A percentile compares a stretch with the other conserved stretches of the same genome.
phyloP scores from a whole-genome alignment of 139 green algal species.

The Micractinium sp. region DNA sequence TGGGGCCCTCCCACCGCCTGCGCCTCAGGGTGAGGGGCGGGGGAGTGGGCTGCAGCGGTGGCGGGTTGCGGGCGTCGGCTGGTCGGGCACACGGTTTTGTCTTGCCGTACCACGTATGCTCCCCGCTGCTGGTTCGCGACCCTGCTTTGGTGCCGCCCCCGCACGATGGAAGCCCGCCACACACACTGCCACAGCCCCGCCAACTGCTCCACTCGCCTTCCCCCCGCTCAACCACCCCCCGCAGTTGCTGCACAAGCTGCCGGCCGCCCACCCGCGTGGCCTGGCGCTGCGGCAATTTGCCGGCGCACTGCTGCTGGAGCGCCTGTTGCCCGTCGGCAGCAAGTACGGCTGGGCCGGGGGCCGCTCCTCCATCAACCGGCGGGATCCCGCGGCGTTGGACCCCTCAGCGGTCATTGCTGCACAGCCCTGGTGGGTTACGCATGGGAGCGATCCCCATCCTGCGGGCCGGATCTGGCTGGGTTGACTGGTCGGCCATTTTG shows the following conservation, averaged over 20 bases:
- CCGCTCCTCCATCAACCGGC: not conserved
- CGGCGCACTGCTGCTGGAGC: conserved; percentile 17
- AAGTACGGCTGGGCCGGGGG: not conserved
- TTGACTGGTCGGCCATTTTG: no score
- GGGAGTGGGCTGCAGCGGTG: not conserved
- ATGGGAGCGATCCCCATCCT: no score
- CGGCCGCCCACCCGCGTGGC: not conserved
- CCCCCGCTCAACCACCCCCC: not conserved
- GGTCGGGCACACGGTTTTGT: no score
- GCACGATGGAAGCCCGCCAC: not conserved
- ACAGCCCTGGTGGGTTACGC: conserved; percentile 23
- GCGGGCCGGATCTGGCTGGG: no score
- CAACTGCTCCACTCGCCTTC: no score
- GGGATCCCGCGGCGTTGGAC: not conserved
- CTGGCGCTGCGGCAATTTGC: conserved; percentile 30
- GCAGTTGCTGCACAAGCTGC: conserved; percentile 30
- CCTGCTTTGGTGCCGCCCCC: no score
- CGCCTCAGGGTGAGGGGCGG: conserved; percentile 3
- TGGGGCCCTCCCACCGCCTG: conserved; percentile 10
- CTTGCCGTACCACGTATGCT: no score
- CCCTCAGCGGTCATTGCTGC: not conserved
- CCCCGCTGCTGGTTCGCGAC: no score
- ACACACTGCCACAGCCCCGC: no score
- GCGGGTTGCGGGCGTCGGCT: not conserved
- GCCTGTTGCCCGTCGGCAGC: not conserved